These are phyloP conservation scores for Amauroascus niger DNA, from an alignment of 2,329 filamentous ascomycete species.

Conservation along the genomic window DNA sequence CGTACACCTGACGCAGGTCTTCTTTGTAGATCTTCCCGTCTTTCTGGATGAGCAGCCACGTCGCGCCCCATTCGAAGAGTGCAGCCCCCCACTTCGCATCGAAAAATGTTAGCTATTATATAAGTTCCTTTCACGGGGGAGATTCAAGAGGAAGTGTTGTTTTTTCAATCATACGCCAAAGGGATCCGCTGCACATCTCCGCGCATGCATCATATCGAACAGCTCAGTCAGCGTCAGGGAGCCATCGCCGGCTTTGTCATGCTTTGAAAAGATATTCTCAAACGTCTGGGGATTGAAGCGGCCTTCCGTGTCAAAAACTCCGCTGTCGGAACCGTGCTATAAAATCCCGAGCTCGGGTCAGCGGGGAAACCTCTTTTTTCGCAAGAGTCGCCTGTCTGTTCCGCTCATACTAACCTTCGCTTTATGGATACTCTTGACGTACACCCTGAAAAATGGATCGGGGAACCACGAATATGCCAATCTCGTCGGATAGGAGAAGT, in stretches of 20 bases:
- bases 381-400: not conserved
- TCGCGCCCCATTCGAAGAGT: conserved; percentile 34
- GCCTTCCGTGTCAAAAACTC: conserved; percentile 42
- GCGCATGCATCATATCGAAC: conserved; percentile 16
- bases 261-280: conserved; percentile 45
- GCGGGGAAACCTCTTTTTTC: no score
- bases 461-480: conserved; percentile 33
- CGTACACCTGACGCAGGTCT: conserved; percentile 45
- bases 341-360: no score
- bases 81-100: conserved; percentile 1
- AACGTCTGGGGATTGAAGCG: conserved; percentile 43
- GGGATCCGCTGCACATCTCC: conserved; percentile 36
- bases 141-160: conserved; percentile 8
- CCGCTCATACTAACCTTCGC: conserved; percentile 21
- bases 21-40: conserved; percentile 51
- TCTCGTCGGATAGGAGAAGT: conserved; percentile 43
- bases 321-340: conserved; percentile 39
- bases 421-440: conserved; percentile 26
- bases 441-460: conserved; percentile 34
- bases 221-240: not conserved
- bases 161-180: conserved; percentile 32
- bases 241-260: conserved; percentile 31
- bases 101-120: conserved; percentile 11
- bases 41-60: conserved; percentile 47
- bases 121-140: conserved; percentile 19